Base-by-base conservation (phyloP, 768 basidiomycete genomes). In the Hemileccinum impolitum region DNA sequence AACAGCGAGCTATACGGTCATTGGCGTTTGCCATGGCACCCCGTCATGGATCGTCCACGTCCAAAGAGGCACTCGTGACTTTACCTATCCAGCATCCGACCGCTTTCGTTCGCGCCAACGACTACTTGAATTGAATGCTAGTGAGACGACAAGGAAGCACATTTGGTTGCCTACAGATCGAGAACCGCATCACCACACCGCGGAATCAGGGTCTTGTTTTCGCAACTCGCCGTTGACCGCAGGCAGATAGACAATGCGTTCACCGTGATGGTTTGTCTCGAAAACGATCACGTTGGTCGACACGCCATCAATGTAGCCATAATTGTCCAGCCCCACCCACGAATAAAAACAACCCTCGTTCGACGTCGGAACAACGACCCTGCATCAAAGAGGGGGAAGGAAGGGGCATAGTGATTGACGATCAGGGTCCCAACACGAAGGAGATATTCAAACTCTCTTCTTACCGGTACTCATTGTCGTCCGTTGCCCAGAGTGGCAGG, bases 391-490 rank as follows among this genome's bases (percentile, higher is more conserved):
- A 23, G 23, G 6, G 17, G 10, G 14, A 36, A 25, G 13, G 19
- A 10, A 3, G 25, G 25, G n/a, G 14, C 2, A 13, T 31, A 7
- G 14, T 43, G 13, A 43, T 9, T 2, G 9, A 30, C 28, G 9
- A 12, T 38, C 37, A 18, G 37, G 3, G 13, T 14, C 6, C 18
- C 37, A 19, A 38, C 18, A 17, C 37, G 4, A 38, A 18, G 15
- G 14, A 1, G 43, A 39, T 4, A 28, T 14, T 2, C 5, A 25
- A 21, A 25, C 13, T 4, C 1, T 17, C 5, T 4, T 45, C 51
- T 37, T 36, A 68, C 69, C 72, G 67, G 53, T 75, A 75, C 52
- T 75, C 69, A 26, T 70, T 59, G 34, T 72, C 61, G 9, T 68
- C 69, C 3, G 72, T 73, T 6, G 62, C 59, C 75, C 74, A 76